phyloP scores from a whole-genome alignment of 148 eudicot species.

The Amaranthus cruentus region DNA sequence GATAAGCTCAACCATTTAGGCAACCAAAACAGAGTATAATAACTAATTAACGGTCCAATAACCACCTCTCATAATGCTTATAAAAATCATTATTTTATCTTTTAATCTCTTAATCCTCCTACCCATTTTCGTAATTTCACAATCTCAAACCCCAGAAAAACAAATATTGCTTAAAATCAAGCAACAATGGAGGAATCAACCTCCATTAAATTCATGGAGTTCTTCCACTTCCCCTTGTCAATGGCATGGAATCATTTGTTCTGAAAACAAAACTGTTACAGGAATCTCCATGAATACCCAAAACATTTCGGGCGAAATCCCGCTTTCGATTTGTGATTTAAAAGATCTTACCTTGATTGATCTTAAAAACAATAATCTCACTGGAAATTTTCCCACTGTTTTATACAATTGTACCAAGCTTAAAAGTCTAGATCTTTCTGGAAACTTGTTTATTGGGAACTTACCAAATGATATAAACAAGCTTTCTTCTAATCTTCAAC shows the following conservation, averaged over 20 bases:
- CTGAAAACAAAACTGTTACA: slow-evolving; percentile 31
- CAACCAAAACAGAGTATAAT: too few relatives aligned
- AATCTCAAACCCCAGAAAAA: slow-evolving; percentile 33
- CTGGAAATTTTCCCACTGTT: slow-evolving; percentile 44
- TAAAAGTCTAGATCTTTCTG: slow-evolving; percentile 38
- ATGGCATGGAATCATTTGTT: slow-evolving; percentile 61
- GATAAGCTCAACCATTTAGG: too few relatives aligned
- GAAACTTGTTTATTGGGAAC: slow-evolving; percentile 48
- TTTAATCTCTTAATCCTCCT: slow-evolving; percentile 25
- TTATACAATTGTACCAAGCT: slow-evolving; percentile 52
- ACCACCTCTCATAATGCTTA: too few relatives aligned
- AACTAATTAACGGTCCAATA: too few relatives aligned
- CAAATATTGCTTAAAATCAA: slow-evolving; percentile 46
- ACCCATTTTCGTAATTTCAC: slow-evolving; percentile 62
- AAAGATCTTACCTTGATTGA: slow-evolving; percentile 37
- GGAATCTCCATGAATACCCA: slow-evolving; percentile 21
- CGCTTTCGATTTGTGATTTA: slow-evolving; percentile 54
- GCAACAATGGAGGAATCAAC: slow-evolving; percentile 43
- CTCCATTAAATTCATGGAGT: slow-evolving; percentile 42
- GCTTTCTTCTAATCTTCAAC: slow-evolving; percentile 33
- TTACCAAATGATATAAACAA: slow-evolving; percentile 52
- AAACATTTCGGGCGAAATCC: slow-evolving; percentile 31
- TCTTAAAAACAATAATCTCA: slow-evolving; percentile 39
- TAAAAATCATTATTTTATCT: not conserved
- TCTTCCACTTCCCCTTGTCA: slow-evolving; percentile 45